These are phyloP conservation scores for Pharnaceum exiguum DNA, from an alignment of 148 eudicot species.

Conservation along the genomic window DNA sequence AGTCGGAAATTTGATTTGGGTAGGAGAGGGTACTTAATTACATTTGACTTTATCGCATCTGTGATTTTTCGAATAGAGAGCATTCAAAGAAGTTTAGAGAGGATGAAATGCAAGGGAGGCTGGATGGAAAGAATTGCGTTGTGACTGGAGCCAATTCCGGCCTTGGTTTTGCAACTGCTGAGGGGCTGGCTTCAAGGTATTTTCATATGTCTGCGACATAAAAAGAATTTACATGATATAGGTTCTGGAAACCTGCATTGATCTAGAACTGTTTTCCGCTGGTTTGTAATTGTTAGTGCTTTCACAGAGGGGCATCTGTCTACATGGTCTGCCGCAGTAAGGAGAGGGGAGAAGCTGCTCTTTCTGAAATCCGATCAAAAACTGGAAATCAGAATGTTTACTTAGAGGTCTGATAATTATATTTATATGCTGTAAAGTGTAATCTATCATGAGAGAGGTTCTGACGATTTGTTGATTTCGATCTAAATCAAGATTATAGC, in stretches of 20 bases:
- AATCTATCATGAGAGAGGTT: neutral
- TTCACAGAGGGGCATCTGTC: slow-evolving; percentile 80
- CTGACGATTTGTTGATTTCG: slow-evolving; percentile 6
- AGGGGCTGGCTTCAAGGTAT: slow-evolving; percentile 92
- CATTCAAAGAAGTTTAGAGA: slow-evolving; percentile 70
- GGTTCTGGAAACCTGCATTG: neutral
- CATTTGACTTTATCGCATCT: too few relatives aligned
- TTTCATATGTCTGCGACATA: slow-evolving; percentile 6
- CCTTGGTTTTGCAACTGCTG: slow-evolving; percentile 83
- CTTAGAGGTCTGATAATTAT: slow-evolving; percentile 52
- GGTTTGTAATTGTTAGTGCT: neutral
- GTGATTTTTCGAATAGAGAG: slow-evolving; percentile 39
- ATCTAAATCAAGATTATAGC: neutral
- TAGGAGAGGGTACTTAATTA: too few relatives aligned
- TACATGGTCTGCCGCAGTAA: slow-evolving; percentile 86
- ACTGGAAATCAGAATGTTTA: slow-evolving; percentile 78
- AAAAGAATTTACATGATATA: slow-evolving; percentile 1
- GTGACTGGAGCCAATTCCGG: slow-evolving; percentile 98
- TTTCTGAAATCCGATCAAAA: slow-evolving; percentile 54
- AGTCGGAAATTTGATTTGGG: too few relatives aligned
- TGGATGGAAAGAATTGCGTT: slow-evolving; percentile 85
- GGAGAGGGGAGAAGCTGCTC: slow-evolving; percentile 93
- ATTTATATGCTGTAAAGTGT: neutral
- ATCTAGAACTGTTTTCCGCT: neutral
- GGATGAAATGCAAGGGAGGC: slow-evolving; percentile 61